Evolutionary conservation across 345 rosid genomes (phyloP).

Genomic region (Combretum micranthum): DNA sequence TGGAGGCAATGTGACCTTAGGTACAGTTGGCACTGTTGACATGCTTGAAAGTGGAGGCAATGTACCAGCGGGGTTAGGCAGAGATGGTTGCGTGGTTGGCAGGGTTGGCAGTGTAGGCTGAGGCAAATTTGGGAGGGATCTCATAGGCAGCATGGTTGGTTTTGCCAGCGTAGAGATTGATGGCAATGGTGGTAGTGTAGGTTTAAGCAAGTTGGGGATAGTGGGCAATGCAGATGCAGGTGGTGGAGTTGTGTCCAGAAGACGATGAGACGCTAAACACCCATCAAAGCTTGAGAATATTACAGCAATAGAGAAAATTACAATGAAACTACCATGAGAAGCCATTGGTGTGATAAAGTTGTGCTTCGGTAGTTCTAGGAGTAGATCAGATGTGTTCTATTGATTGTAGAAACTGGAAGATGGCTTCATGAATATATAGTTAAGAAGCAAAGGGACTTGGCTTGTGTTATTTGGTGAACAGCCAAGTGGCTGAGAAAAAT

Average conservation of each 20-base stretch:
- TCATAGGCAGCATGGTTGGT: slow-evolving; percentile 3
- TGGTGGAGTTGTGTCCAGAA: slow-evolving; percentile 5
- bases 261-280: slow-evolving; percentile 12
- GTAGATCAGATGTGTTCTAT: no score
- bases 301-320: slow-evolving; percentile 8
- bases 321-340: slow-evolving; percentile 1
- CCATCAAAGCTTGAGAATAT: slow-evolving; percentile 11
- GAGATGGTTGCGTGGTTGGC: slow-evolving; percentile 6
- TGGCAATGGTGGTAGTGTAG: neutral
- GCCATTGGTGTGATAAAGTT: no score
- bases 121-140: slow-evolving; percentile 6
- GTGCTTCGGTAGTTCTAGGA: no score
- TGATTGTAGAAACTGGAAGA: no score
- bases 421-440: no score
- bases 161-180: neutral
- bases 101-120: no score
- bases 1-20: slow-evolving; percentile 8
- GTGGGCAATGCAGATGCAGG: neutral
- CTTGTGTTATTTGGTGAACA: no score
- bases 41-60: slow-evolving; percentile 1
- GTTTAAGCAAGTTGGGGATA: neutral
- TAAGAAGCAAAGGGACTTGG: no score
- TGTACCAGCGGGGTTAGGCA: slow-evolving; percentile 12
- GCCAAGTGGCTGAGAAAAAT: no score
- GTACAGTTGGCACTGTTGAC: slow-evolving; percentile 2